Base-by-base conservation (phyloP, 2,329 filamentous ascomycete species). In the Chaetoscypha palmicola region DNA sequence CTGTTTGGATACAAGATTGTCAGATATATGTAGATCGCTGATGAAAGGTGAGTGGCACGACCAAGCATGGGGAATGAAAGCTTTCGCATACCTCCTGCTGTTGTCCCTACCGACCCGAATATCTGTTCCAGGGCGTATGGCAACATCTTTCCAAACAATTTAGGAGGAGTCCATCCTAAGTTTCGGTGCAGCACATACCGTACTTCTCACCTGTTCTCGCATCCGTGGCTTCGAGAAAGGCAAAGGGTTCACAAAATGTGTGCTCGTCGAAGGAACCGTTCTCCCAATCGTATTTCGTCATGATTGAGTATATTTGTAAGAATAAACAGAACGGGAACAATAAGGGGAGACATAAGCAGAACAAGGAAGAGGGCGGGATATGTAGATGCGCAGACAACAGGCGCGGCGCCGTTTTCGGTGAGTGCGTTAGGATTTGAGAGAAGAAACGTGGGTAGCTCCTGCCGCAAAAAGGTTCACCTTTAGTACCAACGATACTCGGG, bases 1-100 rank as follows among this genome's bases (percentile, higher is more conserved):
- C 20, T 68, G 65, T 40, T 72, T 68, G 1, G 76, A 79, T 16
- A 79, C 65, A 8, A 50, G 41, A 0, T 56, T 50, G 47, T 66
- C 60, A 2, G 65, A 52, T n/a, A 78, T 66, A 17, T 58, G 54
- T 26, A 70, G 58, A 4, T 66, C 60, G 47, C 67, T 70, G 31
- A 34, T 42, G 16, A 30, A 3, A 14, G 4, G 10, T 34, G 10
- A 17, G 3, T 16, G 4, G 32, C 19, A n/a, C n/a, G n/a, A n/a
- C n/a, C n/a, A n/a, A n/a, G n/a, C n/a, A n/a, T n/a, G n/a, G n/a
- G n/a, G n/a, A n/a, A n/a, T n/a, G n/a, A n/a, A n/a, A n/a, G n/a
- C n/a, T n/a, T n/a, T n/a, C n/a, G n/a, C n/a, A n/a, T 50, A 63
- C 61, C 59, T 61, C 44, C 52, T 54, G 9, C 26, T 30, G 2